Evolutionary conservation across 129 eudicot species (phyloP), one percentile per base, ranked within the genome.

Genomic region (Pittosporum tobira): DNA sequence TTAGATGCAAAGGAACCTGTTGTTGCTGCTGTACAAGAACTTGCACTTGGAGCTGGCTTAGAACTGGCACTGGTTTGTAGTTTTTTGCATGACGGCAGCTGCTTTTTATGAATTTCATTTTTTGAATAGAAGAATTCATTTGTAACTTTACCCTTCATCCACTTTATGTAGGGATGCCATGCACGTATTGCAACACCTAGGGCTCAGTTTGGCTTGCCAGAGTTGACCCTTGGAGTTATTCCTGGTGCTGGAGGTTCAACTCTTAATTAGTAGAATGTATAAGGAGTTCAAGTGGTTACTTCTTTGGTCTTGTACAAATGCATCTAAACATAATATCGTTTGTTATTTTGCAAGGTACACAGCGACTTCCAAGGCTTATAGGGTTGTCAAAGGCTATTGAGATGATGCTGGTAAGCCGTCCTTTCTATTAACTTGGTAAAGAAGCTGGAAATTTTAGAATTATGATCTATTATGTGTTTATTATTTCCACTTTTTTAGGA

Each of bases 41-140:
- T 90, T 80, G 97, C 97, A 56, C 87, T 90, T 48, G 97, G 97
- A 63, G 97, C 95, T 78, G 97, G 97, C 56, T 77, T 90, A 71
- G 97, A 90, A 71, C 38, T 87, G 56, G 90, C 94, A 25, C 61
- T 91, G 99, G 99, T 91, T 69, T 59, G 96, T 73, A 52, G 59
- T 29, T n/a, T 68, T 36, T 40, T 59, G 16, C 23, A 40, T 8
- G 12, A 45, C 40, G 31, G n/a, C n/a, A 30, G 34, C 21, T 31
- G 2, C n/a, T 25, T 15, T 68, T 5, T 22, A n/a, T 58, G n/a
- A 1, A n/a, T n/a, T n/a, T n/a, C n/a, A n/a, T n/a, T n/a, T n/a
- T n/a, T n/a, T n/a, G n/a, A n/a, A n/a, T n/a, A n/a, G n/a, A 20
- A 48, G 28, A 36, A n/a, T 51, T 29, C 18, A 6, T n/a, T 36